Evolutionary conservation across 148 eudicot species (phyloP).

Genomic region (Camellia granthamiana): DNA sequence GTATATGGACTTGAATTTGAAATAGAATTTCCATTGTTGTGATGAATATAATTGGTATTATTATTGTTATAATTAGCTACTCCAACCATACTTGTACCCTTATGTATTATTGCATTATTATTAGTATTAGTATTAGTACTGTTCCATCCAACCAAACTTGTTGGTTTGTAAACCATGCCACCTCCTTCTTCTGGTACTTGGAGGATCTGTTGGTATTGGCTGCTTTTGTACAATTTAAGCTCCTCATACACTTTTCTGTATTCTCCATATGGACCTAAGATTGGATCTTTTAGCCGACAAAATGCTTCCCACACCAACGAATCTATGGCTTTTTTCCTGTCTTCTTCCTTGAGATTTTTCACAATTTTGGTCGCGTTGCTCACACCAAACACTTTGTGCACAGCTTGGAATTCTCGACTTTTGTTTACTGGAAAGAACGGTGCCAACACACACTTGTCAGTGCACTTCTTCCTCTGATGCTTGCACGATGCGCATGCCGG

Average conservation of each 20-base stretch:
- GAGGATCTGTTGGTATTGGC: conserved; percentile 14
- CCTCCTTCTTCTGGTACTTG: conserved; percentile 25
- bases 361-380: conserved; percentile 75
- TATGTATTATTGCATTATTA: conserved; percentile 27
- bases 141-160: conserved; percentile 39
- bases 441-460: conserved; percentile 68
- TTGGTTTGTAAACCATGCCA: conserved; percentile 22
- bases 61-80: conserved; percentile 26
- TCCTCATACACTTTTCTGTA: conserved; percentile 57
- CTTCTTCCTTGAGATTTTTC: conserved; percentile 45
- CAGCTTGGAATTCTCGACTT: conserved; percentile 66
- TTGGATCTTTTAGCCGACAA: conserved; percentile 63
- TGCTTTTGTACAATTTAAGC: conserved; percentile 48
- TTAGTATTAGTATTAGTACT: conserved; percentile 25
- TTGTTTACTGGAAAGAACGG: conserved; percentile 71
- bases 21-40: conserved; percentile 30
- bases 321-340: conserved; percentile 52
- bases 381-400: conserved; percentile 85
- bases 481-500: conserved; percentile 94
- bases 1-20: conserved; percentile 27
- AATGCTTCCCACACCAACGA: conserved; percentile 88
- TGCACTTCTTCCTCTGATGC: conserved; percentile 92
- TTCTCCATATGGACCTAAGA: conserved; percentile 72
- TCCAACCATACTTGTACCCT: conserved; percentile 13
- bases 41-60: conserved; percentile 31